Conservation (phyloP, 352 stramenopile species). For the Phytopythium ostracodes region DNA sequence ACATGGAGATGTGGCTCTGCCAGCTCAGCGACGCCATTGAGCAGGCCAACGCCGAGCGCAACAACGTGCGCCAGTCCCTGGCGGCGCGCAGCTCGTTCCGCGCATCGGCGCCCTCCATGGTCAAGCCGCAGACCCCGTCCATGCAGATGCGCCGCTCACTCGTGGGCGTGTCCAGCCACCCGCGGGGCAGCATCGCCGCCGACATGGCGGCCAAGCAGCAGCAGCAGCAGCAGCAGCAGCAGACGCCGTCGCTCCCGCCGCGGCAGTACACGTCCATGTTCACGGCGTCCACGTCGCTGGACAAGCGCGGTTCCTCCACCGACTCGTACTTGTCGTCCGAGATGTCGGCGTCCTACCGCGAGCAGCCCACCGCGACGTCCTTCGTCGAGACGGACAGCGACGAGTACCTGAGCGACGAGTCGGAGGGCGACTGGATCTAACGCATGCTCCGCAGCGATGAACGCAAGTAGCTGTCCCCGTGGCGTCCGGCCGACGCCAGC, state of each 20-base stretch:
- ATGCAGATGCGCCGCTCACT: slow-evolving; percentile 48
- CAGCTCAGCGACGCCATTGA: slow-evolving; percentile 73
- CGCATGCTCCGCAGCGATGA: background rate
- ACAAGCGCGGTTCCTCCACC: slow-evolving; percentile 27
- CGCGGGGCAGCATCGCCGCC: slow-evolving; percentile 14
- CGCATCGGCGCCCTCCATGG: slow-evolving; percentile 26
- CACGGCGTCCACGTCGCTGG: slow-evolving; percentile 21
- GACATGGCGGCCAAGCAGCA: background rate
- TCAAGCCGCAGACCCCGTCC: slow-evolving; percentile 22
- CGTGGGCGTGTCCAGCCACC: slow-evolving; percentile 26
- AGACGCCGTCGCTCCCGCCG: slow-evolving; percentile 10
- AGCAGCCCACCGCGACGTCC: slow-evolving; percentile 17
- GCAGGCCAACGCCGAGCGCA: slow-evolving; percentile 43
- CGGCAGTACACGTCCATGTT: slow-evolving; percentile 6
- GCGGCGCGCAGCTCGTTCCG: slow-evolving; percentile 38
- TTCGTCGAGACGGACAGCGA: slow-evolving; percentile 50
- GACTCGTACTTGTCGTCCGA: slow-evolving; percentile 27
- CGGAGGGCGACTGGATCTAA: slow-evolving; percentile 78
- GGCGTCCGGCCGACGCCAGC: too few relatives aligned
- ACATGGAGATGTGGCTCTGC: slow-evolving; percentile 76
- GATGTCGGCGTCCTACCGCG: slow-evolving; percentile 19
- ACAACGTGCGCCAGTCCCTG: slow-evolving; percentile 56
- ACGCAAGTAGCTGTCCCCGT: background rate
- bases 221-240: background rate
- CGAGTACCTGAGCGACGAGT: slow-evolving; percentile 58